phyloP scores from a whole-genome alignment of 2,329 filamentous ascomycete species.

The Fusarium algeriense region DNA sequence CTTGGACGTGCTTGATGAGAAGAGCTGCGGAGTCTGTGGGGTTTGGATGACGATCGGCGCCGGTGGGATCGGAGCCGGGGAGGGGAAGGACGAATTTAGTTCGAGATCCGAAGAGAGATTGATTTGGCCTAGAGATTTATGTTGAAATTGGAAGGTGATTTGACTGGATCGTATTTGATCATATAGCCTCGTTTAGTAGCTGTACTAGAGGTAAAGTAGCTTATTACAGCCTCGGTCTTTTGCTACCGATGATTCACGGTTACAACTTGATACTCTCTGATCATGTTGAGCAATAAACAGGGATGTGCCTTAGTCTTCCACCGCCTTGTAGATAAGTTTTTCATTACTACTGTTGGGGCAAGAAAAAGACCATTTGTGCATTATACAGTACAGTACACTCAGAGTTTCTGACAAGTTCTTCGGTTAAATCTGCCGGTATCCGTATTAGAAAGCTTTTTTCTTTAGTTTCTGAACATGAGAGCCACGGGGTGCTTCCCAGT shows the following conservation, averaged over 20 bases:
- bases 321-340: neutral
- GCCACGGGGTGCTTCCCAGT: conserved; percentile 21
- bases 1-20: neutral
- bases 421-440: conserved; percentile 9
- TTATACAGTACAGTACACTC: neutral
- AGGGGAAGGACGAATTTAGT: conserved; percentile 26
- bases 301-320: conserved; percentile 15
- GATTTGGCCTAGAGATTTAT: neutral
- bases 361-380: neutral
- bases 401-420: conserved; percentile 2
- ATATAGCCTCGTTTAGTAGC: neutral
- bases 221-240: neutral
- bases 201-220: neutral
- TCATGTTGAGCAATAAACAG: conserved; percentile 5
- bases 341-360: neutral
- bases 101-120: conserved; percentile 17
- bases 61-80: conserved; percentile 36
- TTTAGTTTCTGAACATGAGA: conserved; percentile 25
- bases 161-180: neutral
- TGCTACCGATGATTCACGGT: conserved; percentile 11
- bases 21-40: conserved; percentile 29
- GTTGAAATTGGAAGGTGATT: conserved; percentile 8
- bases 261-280: neutral
- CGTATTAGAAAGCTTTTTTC: conserved; percentile 20
- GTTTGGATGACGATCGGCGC: conserved; percentile 37